Conservation (phyloP, 176 grass and related monocot species). For the Tuctoria greenei region DNA sequence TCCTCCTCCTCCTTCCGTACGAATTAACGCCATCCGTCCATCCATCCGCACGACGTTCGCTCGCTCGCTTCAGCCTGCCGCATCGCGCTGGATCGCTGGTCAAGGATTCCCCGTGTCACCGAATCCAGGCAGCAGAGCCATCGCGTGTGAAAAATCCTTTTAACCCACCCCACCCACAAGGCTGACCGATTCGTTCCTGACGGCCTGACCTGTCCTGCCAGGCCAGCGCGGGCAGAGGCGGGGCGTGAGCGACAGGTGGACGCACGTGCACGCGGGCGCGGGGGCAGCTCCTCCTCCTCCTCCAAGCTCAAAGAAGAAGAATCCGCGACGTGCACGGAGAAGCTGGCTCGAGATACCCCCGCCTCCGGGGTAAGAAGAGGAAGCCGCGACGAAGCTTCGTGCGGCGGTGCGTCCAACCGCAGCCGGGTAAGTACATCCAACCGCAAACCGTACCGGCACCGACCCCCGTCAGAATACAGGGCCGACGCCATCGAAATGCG, state of each 20-base stretch:
- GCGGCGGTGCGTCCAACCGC: slow-evolving; percentile 1
- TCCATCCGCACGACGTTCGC: neutral
- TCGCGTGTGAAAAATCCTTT: neutral
- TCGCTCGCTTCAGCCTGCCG: neutral
- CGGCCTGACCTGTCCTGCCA: neutral
- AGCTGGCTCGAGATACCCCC: too few relatives aligned
- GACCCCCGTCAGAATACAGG: slow-evolving; percentile 8
- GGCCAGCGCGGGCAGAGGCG: slow-evolving; percentile 7
- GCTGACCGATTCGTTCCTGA: neutral
- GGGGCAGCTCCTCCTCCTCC: too few relatives aligned
- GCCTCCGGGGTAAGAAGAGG: neutral
- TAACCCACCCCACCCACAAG: neutral
- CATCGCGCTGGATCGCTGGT: neutral
- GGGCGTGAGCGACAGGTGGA: slow-evolving; percentile 31
- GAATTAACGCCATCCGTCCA: neutral
- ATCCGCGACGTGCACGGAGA: too few relatives aligned
- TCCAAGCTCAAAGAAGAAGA: too few relatives aligned
- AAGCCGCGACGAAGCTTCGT: slow-evolving; percentile 31
- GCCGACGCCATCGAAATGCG: neutral
- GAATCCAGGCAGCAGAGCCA: neutral
- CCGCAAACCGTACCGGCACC: slow-evolving; percentile 34
- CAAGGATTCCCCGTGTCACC: neutral
- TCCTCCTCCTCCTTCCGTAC: neutral
- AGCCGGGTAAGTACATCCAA: slow-evolving; percentile 12
- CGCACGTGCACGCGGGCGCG: too few relatives aligned